phyloP scores from a whole-genome alignment of 805 yeast species.

The Hermanozyma aechmeae region DNA sequence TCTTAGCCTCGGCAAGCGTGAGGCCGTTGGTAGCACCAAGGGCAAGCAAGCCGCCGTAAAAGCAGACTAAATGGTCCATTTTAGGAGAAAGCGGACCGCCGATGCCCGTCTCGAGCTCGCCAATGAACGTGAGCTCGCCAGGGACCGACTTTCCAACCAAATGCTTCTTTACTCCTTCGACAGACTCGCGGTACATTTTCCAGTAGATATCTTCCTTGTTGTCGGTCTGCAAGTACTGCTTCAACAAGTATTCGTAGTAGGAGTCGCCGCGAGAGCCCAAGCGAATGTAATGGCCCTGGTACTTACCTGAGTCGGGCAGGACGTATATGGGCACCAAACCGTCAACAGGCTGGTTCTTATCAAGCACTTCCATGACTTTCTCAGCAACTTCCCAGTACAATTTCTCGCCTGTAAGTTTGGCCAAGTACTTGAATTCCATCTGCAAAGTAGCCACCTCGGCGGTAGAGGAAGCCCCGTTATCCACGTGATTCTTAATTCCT shows the following conservation, averaged over 20 bases:
- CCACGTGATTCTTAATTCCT: conserved; percentile 54
- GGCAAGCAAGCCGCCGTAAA: conserved; percentile 82
- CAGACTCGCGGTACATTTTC: conserved; percentile 68
- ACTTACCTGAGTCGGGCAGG: conserved; percentile 64
- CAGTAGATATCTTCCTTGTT: conserved; percentile 51
- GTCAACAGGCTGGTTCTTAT: conserved; percentile 51
- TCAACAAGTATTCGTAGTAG: conserved; percentile 80
- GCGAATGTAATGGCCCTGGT: conserved; percentile 56
- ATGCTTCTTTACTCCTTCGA: conserved; percentile 66
- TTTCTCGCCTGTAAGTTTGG: conserved; percentile 70
- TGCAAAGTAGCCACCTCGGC: conserved; percentile 87
- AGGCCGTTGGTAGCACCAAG: conserved; percentile 82
- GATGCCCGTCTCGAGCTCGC: conserved; percentile 71
- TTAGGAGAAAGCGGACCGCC: conserved; percentile 50
- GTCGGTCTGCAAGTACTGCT: conserved; percentile 75
- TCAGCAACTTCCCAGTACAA: conserved; percentile 76
- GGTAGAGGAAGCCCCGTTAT: conserved; percentile 74
- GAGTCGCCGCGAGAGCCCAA: conserved; percentile 91
- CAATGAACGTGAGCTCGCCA: conserved; percentile 54
- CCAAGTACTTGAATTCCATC: conserved; percentile 75
- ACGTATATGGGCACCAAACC: conserved; percentile 82
- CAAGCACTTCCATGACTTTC: conserved; percentile 60
- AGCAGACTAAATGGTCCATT: conserved; percentile 92
- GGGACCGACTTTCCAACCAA: conserved; percentile 56
- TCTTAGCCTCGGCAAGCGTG: conserved; percentile 45